Percentiles rank a stretch among this genome's conserved stretches.
Evolutionary conservation across 1,139 yeast species (phyloP).

Genomic region (Nakaseomyces uthaithaninus): DNA sequence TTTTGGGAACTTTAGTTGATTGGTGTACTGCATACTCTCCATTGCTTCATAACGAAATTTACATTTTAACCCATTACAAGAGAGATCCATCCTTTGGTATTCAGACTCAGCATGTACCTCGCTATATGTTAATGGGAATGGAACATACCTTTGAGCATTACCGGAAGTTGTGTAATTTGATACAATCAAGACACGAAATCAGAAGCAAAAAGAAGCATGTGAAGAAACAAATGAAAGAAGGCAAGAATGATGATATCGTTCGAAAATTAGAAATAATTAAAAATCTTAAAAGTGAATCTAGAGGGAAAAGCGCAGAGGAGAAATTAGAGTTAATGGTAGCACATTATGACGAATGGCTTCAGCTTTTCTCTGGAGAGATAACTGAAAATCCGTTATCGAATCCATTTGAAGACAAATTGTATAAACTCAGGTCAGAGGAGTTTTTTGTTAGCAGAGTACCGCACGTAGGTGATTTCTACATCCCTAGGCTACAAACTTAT

Average conservation of each 20-base stretch:
- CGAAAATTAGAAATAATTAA: constrained; percentile 21
- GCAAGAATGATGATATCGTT: constrained; percentile 24
- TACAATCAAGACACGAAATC: constrained; percentile 25
- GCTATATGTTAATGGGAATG: constrained; percentile 26
- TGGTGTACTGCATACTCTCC: constrained; percentile 46
- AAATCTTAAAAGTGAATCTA: constrained; percentile 19
- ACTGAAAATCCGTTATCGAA: constrained; percentile 26
- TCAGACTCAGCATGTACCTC: constrained; percentile 28
- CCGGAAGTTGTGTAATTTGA: constrained; percentile 22
- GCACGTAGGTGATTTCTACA: constrained; percentile 30
- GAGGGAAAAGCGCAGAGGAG: constrained; percentile 15
- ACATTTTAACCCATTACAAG: constrained; percentile 26
- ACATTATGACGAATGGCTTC: constrained; percentile 25
- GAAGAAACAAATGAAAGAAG: constrained; percentile 25
- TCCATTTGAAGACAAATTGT: constrained; percentile 29
- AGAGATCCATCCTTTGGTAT: constrained; percentile 30
- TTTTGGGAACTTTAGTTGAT: constrained; percentile 40
- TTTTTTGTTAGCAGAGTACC: constrained; percentile 31
- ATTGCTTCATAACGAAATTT: constrained; percentile 36
- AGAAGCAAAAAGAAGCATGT: constrained; percentile 29
- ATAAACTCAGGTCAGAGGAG: constrained; percentile 28
- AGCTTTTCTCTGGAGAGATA: constrained; percentile 26
- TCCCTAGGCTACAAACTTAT: constrained; percentile 29
- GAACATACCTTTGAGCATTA: constrained; percentile 21
- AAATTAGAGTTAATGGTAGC: constrained; percentile 15